Base-by-base conservation (phyloP, 345 rosid species). In the Hypericum perforatum region DNA sequence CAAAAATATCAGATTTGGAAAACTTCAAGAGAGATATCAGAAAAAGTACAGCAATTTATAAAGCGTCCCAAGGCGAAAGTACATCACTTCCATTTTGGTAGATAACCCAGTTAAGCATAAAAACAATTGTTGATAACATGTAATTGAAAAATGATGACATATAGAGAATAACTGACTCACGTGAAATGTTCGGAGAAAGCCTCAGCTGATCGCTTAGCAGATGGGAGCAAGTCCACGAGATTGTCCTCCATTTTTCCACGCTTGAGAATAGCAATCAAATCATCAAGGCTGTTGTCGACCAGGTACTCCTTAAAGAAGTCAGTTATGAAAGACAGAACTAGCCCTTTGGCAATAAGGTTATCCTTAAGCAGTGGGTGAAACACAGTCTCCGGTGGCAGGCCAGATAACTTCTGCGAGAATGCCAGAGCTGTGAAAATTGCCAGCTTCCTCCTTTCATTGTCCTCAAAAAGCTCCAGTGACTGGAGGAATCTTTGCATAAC, bases 281-380 rank as follows among this genome's bases (percentile, higher is more conserved):
- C 97, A 61, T 89, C 97, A 62, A 94, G 89, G 70, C 85, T 82
- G 61, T 94, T 94, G 71, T 84, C 99, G 63, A 89, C 84, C 74
- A 89, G 81, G 70, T 94, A 94, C 62, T 80, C 97, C 76, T 84
- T 94, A 72, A 89, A 94, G 79, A 94, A 94, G 77, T 89, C 94
- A 6, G 99, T 94, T 36, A 86, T 74, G 45, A 94, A 94, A 6
- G 92, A 58, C 60, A 94, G 97, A 54, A 94, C 99, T 79, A 94
- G 71, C 87, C 99, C 99, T 71, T 94, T 94, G 67, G 81, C 86
- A 64, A 89, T 95, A 57, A 94, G 99, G 73, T 94, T 89, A 70
- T 89, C 99, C 82, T 94, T 94, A 43, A 94, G 92, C 74, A 89
- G 62, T 41, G 97, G 97, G 76, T 89, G 95, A 75, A 94, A 84